Evolutionary conservation across 495 filamentous ascomycete genomes (phyloP), one percentile per base, ranked within the genome.

Genomic region (Tuber melanosporum): DNA sequence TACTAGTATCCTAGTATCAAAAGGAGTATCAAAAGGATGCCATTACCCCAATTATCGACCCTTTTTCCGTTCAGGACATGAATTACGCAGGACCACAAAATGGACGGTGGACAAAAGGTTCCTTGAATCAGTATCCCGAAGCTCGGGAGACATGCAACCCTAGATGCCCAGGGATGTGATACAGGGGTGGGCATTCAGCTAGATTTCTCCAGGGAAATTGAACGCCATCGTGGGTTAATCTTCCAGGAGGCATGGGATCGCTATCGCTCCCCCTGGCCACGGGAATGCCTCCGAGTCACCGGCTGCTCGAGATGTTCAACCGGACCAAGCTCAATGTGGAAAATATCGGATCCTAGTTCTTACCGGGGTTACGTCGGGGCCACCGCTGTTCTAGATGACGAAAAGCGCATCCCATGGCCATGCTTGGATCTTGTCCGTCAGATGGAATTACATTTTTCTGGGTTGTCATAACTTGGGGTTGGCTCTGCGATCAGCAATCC

Each of bases 41-140:
- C n/a, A 62, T 62, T 32, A 1, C 57, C 26, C 57, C n/a, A 12
- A n/a, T 15, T 32, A 62, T 62, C 57, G 57, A 26, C 12, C 1
- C 57, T 26, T n/a, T 26, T 57, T 62, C 57, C n/a, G 57, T 62
- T 62, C 57, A 15, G 10, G 26, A 32, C 26, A 62, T 62, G 57
- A 62, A 32, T 62, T 32, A 62, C 57, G 57, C n/a, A 22, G 57
- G 57, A 5, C 57, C 57, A 62, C 57, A 15, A 62, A 62, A 62
- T 26, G n/a, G 26, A 32, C 12, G n/a, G 26, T 26, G 32, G 57
- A 32, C n/a, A 62, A 62, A 12, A 62, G 26, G 26, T 62, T 62
- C 57, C 57, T 62, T 62, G n/a, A 62, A 66, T 17, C 57, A 36
- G 57, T 66, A 66, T 66, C 26, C 57, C 57, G 57, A 66, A 66